Evolutionary conservation across 345 rosid species (phyloP).

Genomic region (Aegle marmelos): DNA sequence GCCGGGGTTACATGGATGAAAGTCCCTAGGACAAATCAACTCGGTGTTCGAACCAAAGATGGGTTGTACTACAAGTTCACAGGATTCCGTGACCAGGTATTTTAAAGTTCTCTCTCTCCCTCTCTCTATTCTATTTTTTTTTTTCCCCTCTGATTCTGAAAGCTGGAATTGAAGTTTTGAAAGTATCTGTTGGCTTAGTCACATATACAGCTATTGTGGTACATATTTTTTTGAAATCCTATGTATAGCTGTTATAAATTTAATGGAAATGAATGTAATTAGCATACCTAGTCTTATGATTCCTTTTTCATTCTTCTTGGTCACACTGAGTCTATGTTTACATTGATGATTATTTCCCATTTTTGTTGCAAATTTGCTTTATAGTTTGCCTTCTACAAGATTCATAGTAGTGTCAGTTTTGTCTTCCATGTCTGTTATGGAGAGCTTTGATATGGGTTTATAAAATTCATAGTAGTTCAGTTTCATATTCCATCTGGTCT

Average conservation of each 20-base stretch:
- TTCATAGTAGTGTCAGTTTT: background rate
- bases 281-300: background rate
- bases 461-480: too few relatives aligned
- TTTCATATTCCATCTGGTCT: background rate
- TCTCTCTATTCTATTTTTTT: background rate
- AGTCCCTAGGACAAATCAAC: constrained; percentile 80
- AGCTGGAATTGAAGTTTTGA: background rate
- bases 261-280: background rate
- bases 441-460: background rate
- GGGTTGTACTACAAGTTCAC: constrained; percentile 85
- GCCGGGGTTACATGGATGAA: constrained; percentile 79
- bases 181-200: background rate
- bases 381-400: background rate
- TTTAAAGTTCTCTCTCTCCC: background rate
- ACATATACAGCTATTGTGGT: background rate
- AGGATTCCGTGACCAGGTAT: constrained; percentile 90
- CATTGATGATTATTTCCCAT: background rate
- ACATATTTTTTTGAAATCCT: background rate
- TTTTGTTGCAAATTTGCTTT: background rate
- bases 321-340: background rate
- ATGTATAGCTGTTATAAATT: background rate
- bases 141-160: background rate
- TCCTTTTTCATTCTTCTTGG: background rate
- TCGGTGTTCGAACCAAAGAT: constrained; percentile 71
- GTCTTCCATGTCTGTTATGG: background rate